Evolutionary conservation across 768 basidiomycete species (phyloP), one percentile per base, ranked within the genome.

Genomic region (Sporobolomyces phaffii): DNA sequence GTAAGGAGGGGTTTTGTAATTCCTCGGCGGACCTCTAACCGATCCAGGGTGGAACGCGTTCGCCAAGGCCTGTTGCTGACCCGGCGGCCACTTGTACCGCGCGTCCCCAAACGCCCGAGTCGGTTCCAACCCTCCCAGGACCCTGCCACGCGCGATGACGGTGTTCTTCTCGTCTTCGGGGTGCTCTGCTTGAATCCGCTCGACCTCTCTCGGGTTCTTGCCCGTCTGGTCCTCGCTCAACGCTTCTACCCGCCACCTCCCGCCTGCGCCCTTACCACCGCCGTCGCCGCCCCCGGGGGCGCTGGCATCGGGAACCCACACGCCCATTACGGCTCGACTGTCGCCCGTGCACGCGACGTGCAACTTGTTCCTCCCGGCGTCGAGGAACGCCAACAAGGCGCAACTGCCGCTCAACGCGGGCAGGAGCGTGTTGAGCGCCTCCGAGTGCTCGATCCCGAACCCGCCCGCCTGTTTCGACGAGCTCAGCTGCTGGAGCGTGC

Each of bases 211-310:
- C 20, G 84, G 85, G 76, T 91, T 97, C 71, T 90, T 84, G 43
- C 91, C 96, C 10, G 93, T 97, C 80, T 97, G 93, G 75, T 98
- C 96, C 77, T 97, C 91, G 33, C 84, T 90, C 68, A 99, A 81
- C n/a, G 90, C 90, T 76, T 96, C 91, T 34, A 92, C 88, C 50
- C 86, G 84, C 96, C 96, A 99, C 58, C 81, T 82, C 6, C 70
- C 65, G 34, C 61, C 63, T 15, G 89, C 31, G 26, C 89, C 58
- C 81, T 80, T 5, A 77, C 78, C 6, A n/a, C n/a, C n/a, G n/a
- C n/a, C n/a, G n/a, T n/a, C n/a, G n/a, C n/a, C n/a, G n/a, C n/a
- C n/a, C n/a, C n/a, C n/a, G n/a, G n/a, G n/a, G n/a, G n/a, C n/a
- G n/a, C n/a, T n/a, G n/a, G n/a, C n/a, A 82, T 62, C 82, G 56